phyloP scores from a whole-genome alignment of 768 basidiomycete species.

The Exsudoporus frostii region DNA sequence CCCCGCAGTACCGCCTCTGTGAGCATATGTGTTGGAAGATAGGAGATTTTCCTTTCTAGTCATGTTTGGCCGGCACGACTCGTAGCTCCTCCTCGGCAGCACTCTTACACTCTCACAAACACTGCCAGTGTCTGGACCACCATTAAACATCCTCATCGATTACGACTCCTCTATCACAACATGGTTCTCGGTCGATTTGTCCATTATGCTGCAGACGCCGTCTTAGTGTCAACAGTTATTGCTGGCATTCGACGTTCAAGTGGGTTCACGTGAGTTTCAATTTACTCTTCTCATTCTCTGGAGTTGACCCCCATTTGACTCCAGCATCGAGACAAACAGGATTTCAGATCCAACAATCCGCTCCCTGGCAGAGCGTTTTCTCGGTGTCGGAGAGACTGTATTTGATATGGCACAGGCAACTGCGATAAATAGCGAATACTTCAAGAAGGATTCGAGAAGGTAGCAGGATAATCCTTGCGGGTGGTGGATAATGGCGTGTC shows the following conservation, averaged over 20 bases:
- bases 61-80: background rate
- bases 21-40: slow-evolving; percentile 10
- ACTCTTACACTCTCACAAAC: background rate
- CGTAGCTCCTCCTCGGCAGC: background rate
- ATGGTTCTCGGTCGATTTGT: slow-evolving; percentile 70
- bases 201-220: slow-evolving; percentile 82
- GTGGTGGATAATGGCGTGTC: slow-evolving; percentile 2
- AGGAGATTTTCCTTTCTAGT: slow-evolving; percentile 22
- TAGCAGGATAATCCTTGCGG: slow-evolving; percentile 11
- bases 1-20: slow-evolving; percentile 54
- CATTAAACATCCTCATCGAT: slow-evolving; percentile 1
- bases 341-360: slow-evolving; percentile 80
- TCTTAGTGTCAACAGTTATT: slow-evolving; percentile 82
- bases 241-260: slow-evolving; percentile 90
- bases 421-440: slow-evolving; percentile 85
- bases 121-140: background rate
- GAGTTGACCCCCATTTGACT: background rate
- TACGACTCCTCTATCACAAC: slow-evolving; percentile 4
- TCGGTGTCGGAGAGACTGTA: slow-evolving; percentile 83
- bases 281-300: background rate
- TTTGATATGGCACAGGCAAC: slow-evolving; percentile 84
- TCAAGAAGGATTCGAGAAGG: slow-evolving; percentile 53
- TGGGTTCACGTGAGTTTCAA: slow-evolving; percentile 75
- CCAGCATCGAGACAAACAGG: slow-evolving; percentile 60
- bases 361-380: slow-evolving; percentile 73